phyloP scores from a whole-genome alignment of 2,329 filamentous ascomycete genomes.

The Zymoseptoria brevis region DNA sequence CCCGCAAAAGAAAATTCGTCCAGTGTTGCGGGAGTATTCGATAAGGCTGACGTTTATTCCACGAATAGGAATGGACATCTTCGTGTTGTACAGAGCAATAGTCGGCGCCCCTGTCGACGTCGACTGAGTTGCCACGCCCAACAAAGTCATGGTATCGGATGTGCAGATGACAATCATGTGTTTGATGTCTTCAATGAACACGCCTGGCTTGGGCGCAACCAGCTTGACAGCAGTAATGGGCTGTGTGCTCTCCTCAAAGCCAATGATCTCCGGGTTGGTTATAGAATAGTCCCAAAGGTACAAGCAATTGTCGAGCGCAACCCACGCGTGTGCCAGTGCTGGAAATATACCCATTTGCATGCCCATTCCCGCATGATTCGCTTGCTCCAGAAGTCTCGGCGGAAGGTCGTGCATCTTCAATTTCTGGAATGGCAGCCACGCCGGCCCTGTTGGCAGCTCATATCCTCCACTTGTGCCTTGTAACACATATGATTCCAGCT shows the following conservation, averaged over 20 bases:
- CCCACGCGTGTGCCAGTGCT: constrained; percentile 90
- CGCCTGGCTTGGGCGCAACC: constrained; percentile 72
- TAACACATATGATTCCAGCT: constrained; percentile 79
- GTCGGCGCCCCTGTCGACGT: constrained; percentile 59
- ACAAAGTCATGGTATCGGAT: constrained; percentile 70
- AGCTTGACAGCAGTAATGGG: constrained; percentile 88
- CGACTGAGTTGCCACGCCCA: constrained; percentile 67
- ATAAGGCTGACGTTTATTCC: constrained; percentile 67
- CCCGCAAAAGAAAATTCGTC: constrained; percentile 89
- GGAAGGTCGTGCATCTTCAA: constrained; percentile 82
- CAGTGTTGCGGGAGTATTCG: constrained; percentile 65
- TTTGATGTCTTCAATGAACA: constrained; percentile 79
- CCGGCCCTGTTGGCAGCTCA: constrained; percentile 57
- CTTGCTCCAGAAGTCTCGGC: constrained; percentile 84
- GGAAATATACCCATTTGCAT: constrained; percentile 96
- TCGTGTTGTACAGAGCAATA: constrained; percentile 78
- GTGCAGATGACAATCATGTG: constrained; percentile 87
- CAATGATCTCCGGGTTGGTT: constrained; percentile 82
- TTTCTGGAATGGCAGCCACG: constrained; percentile 87
- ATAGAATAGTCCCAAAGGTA: constrained; percentile 98
- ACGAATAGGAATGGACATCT: constrained; percentile 70
- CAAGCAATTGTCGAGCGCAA: constrained; percentile 87
- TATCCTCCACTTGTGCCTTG: constrained; percentile 86
- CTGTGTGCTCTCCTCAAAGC: constrained; percentile 81
- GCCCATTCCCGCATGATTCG: constrained; percentile 76